Evolutionary conservation across 2,329 filamentous ascomycete genomes (phyloP).

Genomic region (Ceratocystis colombiana): DNA sequence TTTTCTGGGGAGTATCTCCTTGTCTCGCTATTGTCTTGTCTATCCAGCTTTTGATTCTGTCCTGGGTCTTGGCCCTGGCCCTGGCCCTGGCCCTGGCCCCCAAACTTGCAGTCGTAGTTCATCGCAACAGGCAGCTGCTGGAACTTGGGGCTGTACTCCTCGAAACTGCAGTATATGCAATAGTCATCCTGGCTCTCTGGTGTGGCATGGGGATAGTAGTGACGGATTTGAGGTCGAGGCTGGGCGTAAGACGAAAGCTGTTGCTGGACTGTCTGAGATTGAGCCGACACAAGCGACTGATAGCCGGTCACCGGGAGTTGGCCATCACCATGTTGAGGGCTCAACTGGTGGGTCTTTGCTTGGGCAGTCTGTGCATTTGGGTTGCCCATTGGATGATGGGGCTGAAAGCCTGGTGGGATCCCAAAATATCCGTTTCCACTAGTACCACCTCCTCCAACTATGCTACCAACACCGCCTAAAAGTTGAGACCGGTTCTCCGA

Average conservation of each 20-base stretch:
- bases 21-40: background rate
- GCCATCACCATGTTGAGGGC: background rate
- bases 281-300: background rate
- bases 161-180: conserved; percentile 13
- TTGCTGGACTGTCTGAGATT: background rate
- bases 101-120: background rate
- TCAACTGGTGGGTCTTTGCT: background rate
- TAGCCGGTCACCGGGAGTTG: background rate
- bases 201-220: conserved; percentile 6
- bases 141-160: conserved; percentile 2
- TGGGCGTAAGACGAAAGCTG: background rate
- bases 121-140: background rate
- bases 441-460: background rate
- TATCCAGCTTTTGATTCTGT: background rate
- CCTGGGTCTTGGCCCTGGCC: background rate
- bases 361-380: background rate
- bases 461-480: background rate
- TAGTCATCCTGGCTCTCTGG: background rate
- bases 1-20: background rate
- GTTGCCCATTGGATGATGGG: background rate
- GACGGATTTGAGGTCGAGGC: background rate
- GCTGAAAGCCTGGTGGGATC: background rate
- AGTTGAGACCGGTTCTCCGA: background rate
- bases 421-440: background rate
- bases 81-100: background rate